phyloP scores from a whole-genome alignment of 2,329 filamentous ascomycete species.

The Aspergillus nomiae region DNA sequence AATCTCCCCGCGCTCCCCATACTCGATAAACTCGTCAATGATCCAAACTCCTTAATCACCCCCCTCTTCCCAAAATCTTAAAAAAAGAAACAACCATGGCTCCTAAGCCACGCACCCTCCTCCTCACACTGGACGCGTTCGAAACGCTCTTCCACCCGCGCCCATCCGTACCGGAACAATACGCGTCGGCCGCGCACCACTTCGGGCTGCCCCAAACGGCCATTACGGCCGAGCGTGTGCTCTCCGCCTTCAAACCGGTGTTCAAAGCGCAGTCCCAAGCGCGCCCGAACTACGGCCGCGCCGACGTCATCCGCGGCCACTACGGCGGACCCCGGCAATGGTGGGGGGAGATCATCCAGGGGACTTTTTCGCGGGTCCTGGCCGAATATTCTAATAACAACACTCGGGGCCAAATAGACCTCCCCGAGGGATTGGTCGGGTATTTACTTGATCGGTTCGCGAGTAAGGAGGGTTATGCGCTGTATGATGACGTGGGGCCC shows the following conservation, averaged over 20 bases:
- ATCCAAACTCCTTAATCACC: neutral
- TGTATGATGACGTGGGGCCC: conserved; percentile 42
- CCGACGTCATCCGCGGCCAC: conserved; percentile 34
- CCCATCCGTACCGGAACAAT: conserved; percentile 42
- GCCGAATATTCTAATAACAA: neutral
- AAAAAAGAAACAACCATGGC: neutral
- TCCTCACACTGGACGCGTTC: conserved; percentile 50
- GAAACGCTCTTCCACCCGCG: conserved; percentile 48
- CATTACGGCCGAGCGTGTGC: conserved; percentile 30
- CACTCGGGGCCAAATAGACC: conserved; percentile 4
- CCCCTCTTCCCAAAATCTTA: too few species aligned
- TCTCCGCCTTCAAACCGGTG: conserved; percentile 39
- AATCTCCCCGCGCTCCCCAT: too few species aligned
- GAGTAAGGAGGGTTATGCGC: conserved; percentile 40
- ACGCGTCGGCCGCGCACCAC: conserved; percentile 40
- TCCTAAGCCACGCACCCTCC: conserved; percentile 29
- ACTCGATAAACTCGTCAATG: too few species aligned
- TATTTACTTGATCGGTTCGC: conserved; percentile 43
- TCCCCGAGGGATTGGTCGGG: conserved; percentile 39
- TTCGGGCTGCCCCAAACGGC: conserved; percentile 35
- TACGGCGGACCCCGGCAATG: conserved; percentile 45
- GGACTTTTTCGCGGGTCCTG: conserved; percentile 36
- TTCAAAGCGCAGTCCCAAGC: conserved; percentile 34
- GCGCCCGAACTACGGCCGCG: conserved; percentile 49
- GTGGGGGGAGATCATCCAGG: conserved; percentile 47